Evolutionary conservation across 495 filamentous ascomycete species (phyloP), one percentile per base, ranked within the genome.

Genomic region (Immersiella caudata): DNA sequence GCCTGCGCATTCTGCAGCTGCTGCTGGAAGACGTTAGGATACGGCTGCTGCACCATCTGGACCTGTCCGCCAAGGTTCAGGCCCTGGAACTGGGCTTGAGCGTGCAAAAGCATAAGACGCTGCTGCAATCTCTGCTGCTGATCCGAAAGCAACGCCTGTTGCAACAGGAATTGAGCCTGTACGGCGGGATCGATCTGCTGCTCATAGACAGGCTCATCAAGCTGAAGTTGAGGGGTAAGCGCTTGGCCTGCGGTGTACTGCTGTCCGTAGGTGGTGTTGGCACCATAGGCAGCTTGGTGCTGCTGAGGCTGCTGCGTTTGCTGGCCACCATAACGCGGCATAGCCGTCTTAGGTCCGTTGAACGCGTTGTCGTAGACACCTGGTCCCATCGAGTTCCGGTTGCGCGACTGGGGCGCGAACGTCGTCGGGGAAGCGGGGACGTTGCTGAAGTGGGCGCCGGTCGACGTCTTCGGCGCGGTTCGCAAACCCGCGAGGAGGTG

Each of bases 401-500:
- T 81, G 46, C 67, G 73, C 18, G 60, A 63, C 59, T 79, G 78
- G 0, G 73, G 70, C n/a, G 68, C 62, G 35, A 71, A 70, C 4
- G 72, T 74, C 0, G 74, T 77, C 50, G 86, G 79, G 69, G 87
- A 91, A 50, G 88, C 86, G 25, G 91, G 91, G 64, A 89, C 86
- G 20, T 85, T 89, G 29, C 91, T 88, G 69, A 91, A 88, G 33
- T 83, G 88, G 29, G 80, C 72, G n/a, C 79, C 83, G 12, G 83
- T 84, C 25, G 91, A 90, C 51, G 93, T 93, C 79, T 94, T 96
- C 27, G 95, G 96, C 40, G 92, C 92, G 70, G 95, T 99, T 72
- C 95, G 88, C 62, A 99, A 84, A 51, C 94, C 93, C 59, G 94
- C 95, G 75, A 99, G 87, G 71, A 99, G 85, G 75, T 97, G 94